A percentile compares a stretch with the other conserved stretches of the same genome.
phyloP scores from a whole-genome alignment of 495 filamentous ascomycete species.

The Hypoxylon crocopeplum region DNA sequence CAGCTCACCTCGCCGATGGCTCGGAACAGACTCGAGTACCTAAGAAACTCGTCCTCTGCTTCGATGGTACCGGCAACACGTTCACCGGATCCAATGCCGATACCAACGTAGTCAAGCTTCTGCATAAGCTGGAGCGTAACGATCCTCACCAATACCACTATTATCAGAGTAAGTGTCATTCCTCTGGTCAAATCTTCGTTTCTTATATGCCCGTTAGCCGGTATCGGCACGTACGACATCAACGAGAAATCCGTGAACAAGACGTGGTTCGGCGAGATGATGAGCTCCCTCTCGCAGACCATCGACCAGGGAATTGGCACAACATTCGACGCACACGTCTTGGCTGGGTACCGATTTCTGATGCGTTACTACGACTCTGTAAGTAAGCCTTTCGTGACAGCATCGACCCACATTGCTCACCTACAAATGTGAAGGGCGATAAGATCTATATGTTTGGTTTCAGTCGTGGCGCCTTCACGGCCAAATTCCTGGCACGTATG shows the following conservation, averaged over 20 bases:
- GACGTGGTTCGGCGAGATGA: constrained; percentile 31
- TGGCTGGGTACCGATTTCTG: constrained; percentile 56
- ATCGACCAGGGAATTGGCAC: constrained; percentile 49
- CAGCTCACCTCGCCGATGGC: neutral
- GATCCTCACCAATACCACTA: constrained; percentile 46
- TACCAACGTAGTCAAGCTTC: constrained; percentile 55
- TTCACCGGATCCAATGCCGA: constrained; percentile 49
- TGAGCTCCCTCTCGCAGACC: constrained; percentile 30
- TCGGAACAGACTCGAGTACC: constrained; percentile 21
- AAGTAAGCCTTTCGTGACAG: neutral
- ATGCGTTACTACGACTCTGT: constrained; percentile 50
- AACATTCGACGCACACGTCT: constrained; percentile 54
- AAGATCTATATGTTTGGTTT: constrained; percentile 60
- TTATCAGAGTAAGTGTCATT: constrained; percentile 40
- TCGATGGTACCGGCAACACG: constrained; percentile 55
- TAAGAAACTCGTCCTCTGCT: constrained; percentile 50
- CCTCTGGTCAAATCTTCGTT: neutral
- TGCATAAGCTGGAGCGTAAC: constrained; percentile 46
- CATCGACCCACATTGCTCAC: constrained; percentile 5
- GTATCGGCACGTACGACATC: constrained; percentile 48
- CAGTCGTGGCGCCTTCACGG: constrained; percentile 57
- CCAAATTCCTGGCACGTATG: constrained; percentile 57
- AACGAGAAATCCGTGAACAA: constrained; percentile 38
- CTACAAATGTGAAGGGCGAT: constrained; percentile 33
- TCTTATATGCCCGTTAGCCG: constrained; percentile 32